Evolutionary conservation across 768 basidiomycete species (phyloP), one percentile per base, ranked within the genome.

Genomic region (Mycena latifolia): DNA sequence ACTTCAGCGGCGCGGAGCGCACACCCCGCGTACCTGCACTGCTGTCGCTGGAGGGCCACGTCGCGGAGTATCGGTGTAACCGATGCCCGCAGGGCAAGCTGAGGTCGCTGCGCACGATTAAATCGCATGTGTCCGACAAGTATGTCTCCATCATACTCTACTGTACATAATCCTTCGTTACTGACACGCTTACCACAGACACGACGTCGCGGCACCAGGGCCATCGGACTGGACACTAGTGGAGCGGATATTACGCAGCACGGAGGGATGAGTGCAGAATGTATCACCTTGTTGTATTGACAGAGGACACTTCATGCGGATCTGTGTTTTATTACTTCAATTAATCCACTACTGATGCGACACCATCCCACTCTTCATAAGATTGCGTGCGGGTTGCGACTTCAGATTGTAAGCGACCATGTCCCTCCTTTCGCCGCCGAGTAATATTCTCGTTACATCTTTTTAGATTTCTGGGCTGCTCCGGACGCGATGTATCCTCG

Each of bases 41-140:
- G 1, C 46, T 64, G 10, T 56, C 67, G 31, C 62, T 55, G 53
- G 67, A 45, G 37, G 24, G 25, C 29, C 2, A 54, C 45, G 50
- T 60, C 22, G 22, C 33, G 4, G 58, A 68, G 35, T 28, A 55
- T 7, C 62, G 62, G 8, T 68, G 67, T 31, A 58, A 43, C 4
- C 54, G 39, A 14, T 68, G 67, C n/a, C 27, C 53, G 12, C 25
- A 22, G 39, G 47, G 47, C 17, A 68, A 62, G 45, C 43, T 68
- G 61, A 48, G 60, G n/a, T 47, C 67, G 0, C n/a, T 61, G 53
- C 62, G 67, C 10, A 45, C 37, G 0, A 56, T 68, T 28, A 3
- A n/a, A 53, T 39, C 57, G 24, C 67, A 68, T 51, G 37, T 68
- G 3, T 12, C 33, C 20, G 67, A 68, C 33, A 68, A 68, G 67